Evolutionary conservation across 2,329 filamentous ascomycete species (phyloP), one percentile per base, ranked within the genome.

Genomic region (Penicillium sp.): DNA sequence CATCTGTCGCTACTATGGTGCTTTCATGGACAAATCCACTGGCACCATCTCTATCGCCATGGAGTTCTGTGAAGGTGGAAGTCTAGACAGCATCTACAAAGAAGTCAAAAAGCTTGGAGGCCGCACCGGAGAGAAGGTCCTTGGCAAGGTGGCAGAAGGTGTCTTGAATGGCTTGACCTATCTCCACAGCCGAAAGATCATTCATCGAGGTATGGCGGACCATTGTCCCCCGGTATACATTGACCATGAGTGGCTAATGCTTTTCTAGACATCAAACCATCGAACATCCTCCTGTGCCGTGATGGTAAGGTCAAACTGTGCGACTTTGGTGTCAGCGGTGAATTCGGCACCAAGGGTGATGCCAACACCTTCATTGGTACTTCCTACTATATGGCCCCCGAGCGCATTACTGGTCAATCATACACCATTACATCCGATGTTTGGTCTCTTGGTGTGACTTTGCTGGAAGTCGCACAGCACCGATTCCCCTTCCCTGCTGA

Each of bases 381-480:
- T 12, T 95, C 88, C 53, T 98, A 97, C 69, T 98, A 98, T 75
- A 98, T 98, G 93, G 93, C 93, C 4, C 93, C 93, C 0, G 93
- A 98, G 70, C 85, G 93, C 45, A 98, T 98, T 68, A 96, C 93
- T 1, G 93, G 93, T 51, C 88, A 97, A 73, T 91, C 86, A 43
- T 98, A 98, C 71, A 98, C 91, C 54, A 98, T 98, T 69, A 98
- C 91, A 2, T 95, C 89, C 7, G 93, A 98, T 61, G 93, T 98
- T 49, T 98, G 93, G 93, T 96, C 90, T 37, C 84, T 95, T 7
- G 93, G 93, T 56, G 93, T 98, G 47, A 97, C 93, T 2, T 73
- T 98, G 43, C 82, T 98, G n/a, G 93, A 98, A 74, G 93, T 98
- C n/a, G 93, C 93, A 34, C 93, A 98, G 68, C 90, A 98, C 70